These are phyloP conservation scores for Botrytis galanthina DNA, from an alignment of 2,329 filamentous ascomycete genomes.

Conservation along the genomic window DNA sequence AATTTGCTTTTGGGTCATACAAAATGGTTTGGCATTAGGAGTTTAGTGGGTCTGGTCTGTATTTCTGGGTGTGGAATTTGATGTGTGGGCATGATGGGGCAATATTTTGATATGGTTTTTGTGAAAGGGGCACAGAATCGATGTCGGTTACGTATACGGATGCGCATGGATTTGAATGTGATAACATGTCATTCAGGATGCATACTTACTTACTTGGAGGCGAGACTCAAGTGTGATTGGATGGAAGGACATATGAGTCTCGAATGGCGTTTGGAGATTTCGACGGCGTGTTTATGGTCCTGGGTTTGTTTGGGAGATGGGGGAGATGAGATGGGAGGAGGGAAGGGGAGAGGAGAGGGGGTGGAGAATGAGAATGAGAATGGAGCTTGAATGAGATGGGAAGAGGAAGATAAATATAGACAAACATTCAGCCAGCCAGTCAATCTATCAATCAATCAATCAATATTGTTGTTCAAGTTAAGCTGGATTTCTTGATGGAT, in stretches of 20 bases:
- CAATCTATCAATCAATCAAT: background rate
- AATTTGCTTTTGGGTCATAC: background rate
- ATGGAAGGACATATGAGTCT: background rate
- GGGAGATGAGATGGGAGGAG: background rate
- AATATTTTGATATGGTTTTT: background rate
- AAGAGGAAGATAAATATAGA: background rate
- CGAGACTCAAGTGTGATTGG: background rate
- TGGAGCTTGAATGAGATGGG: background rate
- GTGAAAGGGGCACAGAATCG: background rate
- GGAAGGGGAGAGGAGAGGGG: too few relatives aligned
- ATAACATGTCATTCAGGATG: background rate
- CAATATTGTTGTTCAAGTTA: background rate
- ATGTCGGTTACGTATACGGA: background rate
- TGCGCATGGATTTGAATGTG: background rate
- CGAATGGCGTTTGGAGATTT: background rate
- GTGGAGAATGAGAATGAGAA: background rate
- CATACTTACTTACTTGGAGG: background rate
- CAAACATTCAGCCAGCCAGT: background rate
- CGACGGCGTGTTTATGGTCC: background rate
- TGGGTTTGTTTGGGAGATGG: background rate
- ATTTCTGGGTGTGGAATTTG: background rate
- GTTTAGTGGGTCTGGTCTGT: background rate
- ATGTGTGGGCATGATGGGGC: background rate
- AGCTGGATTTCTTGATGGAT: accelerated
- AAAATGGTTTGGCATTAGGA: slow-evolving; percentile 1